Evolutionary conservation across 202 grass and related monocot genomes (phyloP).

Genomic region (Dendrocalamus latiflorus): DNA sequence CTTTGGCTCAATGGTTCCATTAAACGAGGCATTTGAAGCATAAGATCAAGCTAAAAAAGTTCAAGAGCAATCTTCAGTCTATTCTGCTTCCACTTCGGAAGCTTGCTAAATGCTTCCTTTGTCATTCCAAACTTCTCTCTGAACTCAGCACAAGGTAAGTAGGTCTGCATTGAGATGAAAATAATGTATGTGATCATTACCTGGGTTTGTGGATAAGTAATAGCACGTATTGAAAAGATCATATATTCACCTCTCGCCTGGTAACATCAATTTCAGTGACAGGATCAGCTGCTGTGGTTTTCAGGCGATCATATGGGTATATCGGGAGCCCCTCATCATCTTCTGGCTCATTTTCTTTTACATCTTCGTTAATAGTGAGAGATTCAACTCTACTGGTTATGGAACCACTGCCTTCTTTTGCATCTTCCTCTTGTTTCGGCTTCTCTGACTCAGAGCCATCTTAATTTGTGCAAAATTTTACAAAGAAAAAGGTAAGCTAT

Average conservation of each 20-base stretch:
- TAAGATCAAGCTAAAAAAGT: conserved; percentile 41
- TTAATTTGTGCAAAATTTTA: conserved; percentile 33
- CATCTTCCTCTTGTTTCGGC: conserved; percentile 35
- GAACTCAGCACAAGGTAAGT: conserved; percentile 70
- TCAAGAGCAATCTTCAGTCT: conserved; percentile 74
- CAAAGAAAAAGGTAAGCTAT: conserved; percentile 14
- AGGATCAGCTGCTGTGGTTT: conserved; percentile 45
- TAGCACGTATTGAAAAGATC: not conserved
- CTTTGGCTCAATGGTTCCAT: conserved; percentile 20
- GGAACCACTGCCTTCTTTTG: conserved; percentile 17
- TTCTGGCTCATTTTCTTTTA: conserved; percentile 43
- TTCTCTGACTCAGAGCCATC: conserved; percentile 22
- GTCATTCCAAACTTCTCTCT: conserved; percentile 75
- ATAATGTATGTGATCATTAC: not conserved
- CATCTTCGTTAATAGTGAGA: conserved; percentile 45
- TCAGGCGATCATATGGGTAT: conserved; percentile 57
- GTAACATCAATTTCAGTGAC: conserved; percentile 54
- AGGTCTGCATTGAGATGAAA: conserved; percentile 43
- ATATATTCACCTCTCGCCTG: conserved; percentile 57
- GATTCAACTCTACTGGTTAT: conserved; percentile 41
- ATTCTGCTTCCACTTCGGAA: conserved; percentile 97
- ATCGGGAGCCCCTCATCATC: conserved; percentile 40
- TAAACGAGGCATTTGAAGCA: conserved; percentile 10
- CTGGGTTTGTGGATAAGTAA: not conserved
- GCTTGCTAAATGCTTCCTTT: conserved; percentile 60